phyloP scores from a whole-genome alignment of 371 early-diverging fungal species.

The Mortierella sp. region DNA sequence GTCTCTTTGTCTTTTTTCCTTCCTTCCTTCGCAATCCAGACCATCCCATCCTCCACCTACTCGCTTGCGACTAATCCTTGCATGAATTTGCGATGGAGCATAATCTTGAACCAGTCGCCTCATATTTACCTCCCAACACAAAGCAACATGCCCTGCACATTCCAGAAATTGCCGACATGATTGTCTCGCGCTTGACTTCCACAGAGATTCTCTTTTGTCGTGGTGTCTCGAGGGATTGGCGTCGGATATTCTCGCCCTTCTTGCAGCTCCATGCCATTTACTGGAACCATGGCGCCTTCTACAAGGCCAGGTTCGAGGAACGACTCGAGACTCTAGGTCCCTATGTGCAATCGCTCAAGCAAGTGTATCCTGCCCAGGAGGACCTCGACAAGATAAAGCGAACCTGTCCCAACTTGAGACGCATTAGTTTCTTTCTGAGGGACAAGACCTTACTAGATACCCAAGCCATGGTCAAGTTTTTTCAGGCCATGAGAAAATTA shows the following conservation, averaged over 20 bases:
- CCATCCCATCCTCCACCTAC: no score
- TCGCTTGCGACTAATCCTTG: no score
- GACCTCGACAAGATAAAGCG: slow-evolving; percentile 32
- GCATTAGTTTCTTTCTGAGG: slow-evolving; percentile 18
- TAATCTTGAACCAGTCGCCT: background rate
- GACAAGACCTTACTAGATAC: slow-evolving; percentile 1
- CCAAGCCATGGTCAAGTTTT: slow-evolving; percentile 4
- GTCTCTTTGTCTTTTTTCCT: no score
- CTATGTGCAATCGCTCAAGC: slow-evolving; percentile 31
- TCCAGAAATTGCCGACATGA: slow-evolving; percentile 36
- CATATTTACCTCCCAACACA: background rate
- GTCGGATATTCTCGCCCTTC: slow-evolving; percentile 31
- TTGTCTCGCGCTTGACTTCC: slow-evolving; percentile 15
- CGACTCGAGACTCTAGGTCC: slow-evolving; percentile 31
- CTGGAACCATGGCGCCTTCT: slow-evolving; percentile 9
- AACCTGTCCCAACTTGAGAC: slow-evolving; percentile 20
- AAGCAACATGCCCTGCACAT: slow-evolving; percentile 31
- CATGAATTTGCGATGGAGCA: background rate
- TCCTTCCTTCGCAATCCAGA: no score
- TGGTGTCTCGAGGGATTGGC: slow-evolving; percentile 34
- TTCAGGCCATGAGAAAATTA: slow-evolving; percentile 15
- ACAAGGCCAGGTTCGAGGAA: slow-evolving; percentile 14
- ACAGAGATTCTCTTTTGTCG: slow-evolving; percentile 33
- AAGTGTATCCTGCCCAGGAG: slow-evolving; percentile 17
- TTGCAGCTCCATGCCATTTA: slow-evolving; percentile 30